These are phyloP conservation scores for Bolboschoenoplectus hybrid DNA, from an alignment of 202 grass and related monocot genomes.

Conservation along the genomic window DNA sequence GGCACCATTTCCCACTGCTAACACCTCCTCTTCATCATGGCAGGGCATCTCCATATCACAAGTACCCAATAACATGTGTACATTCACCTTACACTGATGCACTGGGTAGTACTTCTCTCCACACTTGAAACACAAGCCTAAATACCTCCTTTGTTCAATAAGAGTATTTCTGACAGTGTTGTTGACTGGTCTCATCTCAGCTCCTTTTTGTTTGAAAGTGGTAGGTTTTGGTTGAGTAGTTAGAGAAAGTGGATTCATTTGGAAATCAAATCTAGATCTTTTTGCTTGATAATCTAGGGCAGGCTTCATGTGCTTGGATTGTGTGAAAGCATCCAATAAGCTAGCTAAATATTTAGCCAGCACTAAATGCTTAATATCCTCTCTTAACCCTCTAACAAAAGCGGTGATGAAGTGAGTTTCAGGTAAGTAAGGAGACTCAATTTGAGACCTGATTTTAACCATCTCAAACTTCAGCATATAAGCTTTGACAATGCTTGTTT, in stretches of 20 bases:
- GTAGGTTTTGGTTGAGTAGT: neutral
- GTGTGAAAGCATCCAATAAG: neutral
- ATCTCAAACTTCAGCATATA: too few species aligned
- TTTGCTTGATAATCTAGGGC: neutral
- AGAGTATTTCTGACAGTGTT: neutral
- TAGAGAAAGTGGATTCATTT: neutral
- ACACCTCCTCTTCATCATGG: neutral
- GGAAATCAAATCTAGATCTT: neutral
- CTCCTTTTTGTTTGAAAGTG: too few species aligned
- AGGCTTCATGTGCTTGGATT: neutral
- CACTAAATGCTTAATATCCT: slow-evolving; percentile 3
- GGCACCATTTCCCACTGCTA: too few species aligned
- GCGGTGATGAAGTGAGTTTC: too few species aligned
- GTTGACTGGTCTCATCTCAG: neutral
- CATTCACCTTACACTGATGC: neutral
- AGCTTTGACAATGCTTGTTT: too few species aligned
- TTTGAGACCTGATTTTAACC: too few species aligned
- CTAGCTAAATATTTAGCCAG: too few species aligned
- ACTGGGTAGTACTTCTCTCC: neutral
- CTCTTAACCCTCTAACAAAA: neutral
- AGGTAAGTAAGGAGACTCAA: too few species aligned
- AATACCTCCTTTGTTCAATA: neutral
- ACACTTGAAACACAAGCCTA: neutral
- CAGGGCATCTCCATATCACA: neutral
- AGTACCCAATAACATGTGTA: neutral